Evolutionary conservation across 1,139 yeast species (phyloP).

Genomic region (Suhomyces coccinellae): DNA sequence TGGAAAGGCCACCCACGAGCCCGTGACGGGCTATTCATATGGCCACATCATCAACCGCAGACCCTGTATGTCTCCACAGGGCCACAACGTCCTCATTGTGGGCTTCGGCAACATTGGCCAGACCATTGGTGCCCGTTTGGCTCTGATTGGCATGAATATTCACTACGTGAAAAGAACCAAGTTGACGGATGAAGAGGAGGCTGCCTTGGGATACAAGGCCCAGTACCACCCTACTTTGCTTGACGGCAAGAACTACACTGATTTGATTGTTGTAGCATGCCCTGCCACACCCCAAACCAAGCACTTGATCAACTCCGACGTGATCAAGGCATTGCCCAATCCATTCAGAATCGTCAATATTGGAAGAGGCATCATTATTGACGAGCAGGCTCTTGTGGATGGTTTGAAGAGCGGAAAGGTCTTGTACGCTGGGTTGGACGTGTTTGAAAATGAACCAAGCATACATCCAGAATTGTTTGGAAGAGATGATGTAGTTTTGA

Average conservation of each 20-base stretch:
- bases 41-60: constrained; percentile 48
- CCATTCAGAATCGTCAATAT: constrained; percentile 26
- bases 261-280: constrained; percentile 28
- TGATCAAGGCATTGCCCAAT: constrained; percentile 17
- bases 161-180: constrained; percentile 60
- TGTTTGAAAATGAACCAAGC: constrained; percentile 25
- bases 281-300: constrained; percentile 27
- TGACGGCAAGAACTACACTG: constrained; percentile 21
- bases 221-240: constrained; percentile 34
- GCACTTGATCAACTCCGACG: constrained; percentile 19
- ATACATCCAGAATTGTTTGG: constrained; percentile 23
- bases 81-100: constrained; percentile 63
- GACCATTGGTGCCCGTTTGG: constrained; percentile 57
- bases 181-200: constrained; percentile 39
- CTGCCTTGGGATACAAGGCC: constrained; percentile 44
- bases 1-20: constrained; percentile 34
- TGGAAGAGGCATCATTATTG: constrained; percentile 26
- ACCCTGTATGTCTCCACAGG: constrained; percentile 49
- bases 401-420: constrained; percentile 27
- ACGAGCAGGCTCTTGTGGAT: constrained; percentile 26
- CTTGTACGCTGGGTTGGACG: constrained; percentile 28
- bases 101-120: constrained; percentile 83
- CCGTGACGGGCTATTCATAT: constrained; percentile 38
- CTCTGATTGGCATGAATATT: constrained; percentile 64
- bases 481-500: constrained; percentile 25